Base-by-base conservation (phyloP, 139 green algal species). In the Ostreobium quekettii region DNA sequence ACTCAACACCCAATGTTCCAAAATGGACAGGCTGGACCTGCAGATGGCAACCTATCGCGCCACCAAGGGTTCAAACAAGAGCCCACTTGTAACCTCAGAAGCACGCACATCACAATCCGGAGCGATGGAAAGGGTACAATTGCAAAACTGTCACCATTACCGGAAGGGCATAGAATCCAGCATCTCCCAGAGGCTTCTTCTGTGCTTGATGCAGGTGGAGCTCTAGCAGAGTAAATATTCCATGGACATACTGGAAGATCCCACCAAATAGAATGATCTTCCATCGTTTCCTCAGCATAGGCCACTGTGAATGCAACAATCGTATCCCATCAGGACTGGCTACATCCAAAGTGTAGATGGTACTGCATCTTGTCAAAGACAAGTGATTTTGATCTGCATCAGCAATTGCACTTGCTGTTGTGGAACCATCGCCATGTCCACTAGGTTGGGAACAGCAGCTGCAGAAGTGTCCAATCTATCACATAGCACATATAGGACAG, bases 191-290 rank as follows among this genome's bases (percentile, higher is more conserved):
- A 1, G 85, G 86, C 46, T 86, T 29, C n/a, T 74, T 47, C 65
- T 79, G 69, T 0, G 89, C 85, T 36, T 82, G 49, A 33, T 94
- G 88, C 78, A 91, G 85, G 24, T 85, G 67, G 49, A 93, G 84
- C 6, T 86, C 88, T 36, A 95, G 78, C 82, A 93, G 89, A 2
- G 86, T 91, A 67, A 86, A 86, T n/a, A 94, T 89, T 39, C 83
- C 89, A 70, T 95, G 89, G n/a, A 92, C 78, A 38, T 95, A 95
- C 64, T 95, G 89, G 76, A 93, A 92, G 6, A 84, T 36, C 2
- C 85, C 67, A 8, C 89, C 84, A 42, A 90, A 84, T 0, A 90
- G 29, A 26, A 95, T 78, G 32, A 83, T 81, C 69, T 86, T 86
- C 86, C 84, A 93, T 1, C 84, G 72, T 22, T 82, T 72, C 59